A percentile compares a stretch with the other conserved stretches of the same genome.
Evolutionary conservation across 306 rosid species (phyloP).

Genomic region (Acacia crassicarpa): DNA sequence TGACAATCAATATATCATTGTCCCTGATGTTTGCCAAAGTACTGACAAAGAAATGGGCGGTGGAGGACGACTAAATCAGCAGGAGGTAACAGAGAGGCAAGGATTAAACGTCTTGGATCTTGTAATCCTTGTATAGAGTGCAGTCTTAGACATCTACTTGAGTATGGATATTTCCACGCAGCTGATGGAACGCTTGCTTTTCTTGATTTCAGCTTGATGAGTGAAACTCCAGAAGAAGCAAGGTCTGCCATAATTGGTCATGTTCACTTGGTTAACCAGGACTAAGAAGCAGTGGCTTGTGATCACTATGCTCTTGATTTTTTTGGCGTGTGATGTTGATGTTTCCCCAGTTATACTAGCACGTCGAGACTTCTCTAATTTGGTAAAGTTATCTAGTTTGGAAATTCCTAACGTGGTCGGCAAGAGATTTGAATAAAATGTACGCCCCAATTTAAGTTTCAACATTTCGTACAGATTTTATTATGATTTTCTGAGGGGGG

Average conservation of each 20-base stretch:
- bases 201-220: slow-evolving; percentile 96
- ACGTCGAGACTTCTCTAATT: slow-evolving; percentile 61
- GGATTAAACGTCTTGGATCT: slow-evolving; percentile 83
- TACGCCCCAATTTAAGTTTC: too few species aligned
- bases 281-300: slow-evolving; percentile 93
- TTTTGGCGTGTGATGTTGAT: slow-evolving; percentile 72
- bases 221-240: slow-evolving; percentile 93
- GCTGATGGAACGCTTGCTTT: slow-evolving; percentile 92
- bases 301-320: slow-evolving; percentile 77
- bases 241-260: slow-evolving; percentile 88
- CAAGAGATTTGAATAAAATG: too few species aligned
- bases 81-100: slow-evolving; percentile 82
- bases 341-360: slow-evolving; percentile 91
- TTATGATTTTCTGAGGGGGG: too few species aligned
- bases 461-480: too few species aligned
- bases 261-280: slow-evolving; percentile 88
- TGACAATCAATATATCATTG: slow-evolving; percentile 75
- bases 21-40: slow-evolving; percentile 80
- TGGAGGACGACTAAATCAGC: slow-evolving; percentile 83
- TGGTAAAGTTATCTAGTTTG: too few species aligned
- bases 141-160: slow-evolving; percentile 91
- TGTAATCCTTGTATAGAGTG: slow-evolving; percentile 85
- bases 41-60: slow-evolving; percentile 88
- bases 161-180: slow-evolving; percentile 90
- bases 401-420: too few species aligned